Evolutionary conservation across 2,329 filamentous ascomycete genomes (phyloP), one percentile per base, ranked within the genome.

Genomic region (Phyllosticta citrichinensis): DNA sequence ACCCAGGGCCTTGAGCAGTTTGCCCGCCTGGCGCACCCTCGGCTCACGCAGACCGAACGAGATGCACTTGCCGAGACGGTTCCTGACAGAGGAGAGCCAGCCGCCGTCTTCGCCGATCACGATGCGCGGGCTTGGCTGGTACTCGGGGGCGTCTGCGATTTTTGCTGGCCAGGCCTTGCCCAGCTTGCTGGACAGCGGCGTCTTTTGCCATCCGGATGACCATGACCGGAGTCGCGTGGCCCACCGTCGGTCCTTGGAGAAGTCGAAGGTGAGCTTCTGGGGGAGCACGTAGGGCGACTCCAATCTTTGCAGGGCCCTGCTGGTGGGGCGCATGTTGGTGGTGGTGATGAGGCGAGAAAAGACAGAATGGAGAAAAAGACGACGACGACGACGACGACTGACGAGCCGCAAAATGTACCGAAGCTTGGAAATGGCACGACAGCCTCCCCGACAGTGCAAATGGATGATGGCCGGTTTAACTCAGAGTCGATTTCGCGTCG

Each of bases 41-140:
- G 22, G 91, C 87, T 71, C 67, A 1, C 75, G 72, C 66, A 89
- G 79, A 2, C 89, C 89, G 69, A 91, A 93, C 64, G 81, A 82
- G 65, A 93, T 83, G 71, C 89, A 92, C 74, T 85, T 86, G 1
- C 88, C 89, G 27, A 93, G 76, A 19, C 89, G 81, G 14, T 77
- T 68, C 69, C 85, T 87, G 52, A 87, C 81, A 62, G 87, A 82
- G 4, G 84, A 82, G 40, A 91, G 82, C 89, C 89, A 94, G 14
- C 40, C 40, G 6, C 40, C 40, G 17, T 17, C 40, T 19, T 8
- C 40, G 17, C 17, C 17, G 40, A n/a, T n/a, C 40, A n/a, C 12
- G 40, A 47, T 17, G 3, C 14, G 40, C 40, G 40, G 12, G 14
- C 1, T 47, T 8, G 40, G 14, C 40, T 17, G 14, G 14, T 6